Conservation (phyloP, 2,329 filamentous ascomycete species). For the Coleophoma crateriformis region DNA sequence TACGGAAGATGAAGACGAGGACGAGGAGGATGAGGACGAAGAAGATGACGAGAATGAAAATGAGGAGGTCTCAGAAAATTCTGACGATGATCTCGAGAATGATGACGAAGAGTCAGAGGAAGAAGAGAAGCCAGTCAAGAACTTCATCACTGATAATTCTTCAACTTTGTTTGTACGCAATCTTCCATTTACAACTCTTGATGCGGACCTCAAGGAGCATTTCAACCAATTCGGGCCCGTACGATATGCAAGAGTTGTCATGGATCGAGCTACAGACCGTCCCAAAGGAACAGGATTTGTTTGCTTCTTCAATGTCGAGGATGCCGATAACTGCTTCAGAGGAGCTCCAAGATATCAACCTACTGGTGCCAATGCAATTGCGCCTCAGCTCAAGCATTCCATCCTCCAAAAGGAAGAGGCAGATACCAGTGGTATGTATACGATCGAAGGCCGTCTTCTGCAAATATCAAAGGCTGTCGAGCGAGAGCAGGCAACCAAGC, state of each 20-base stretch:
- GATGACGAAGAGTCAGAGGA: constrained; percentile 32
- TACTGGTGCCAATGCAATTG: constrained; percentile 24
- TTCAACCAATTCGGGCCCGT: constrained; percentile 86
- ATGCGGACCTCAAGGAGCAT: constrained; percentile 77
- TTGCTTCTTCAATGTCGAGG: constrained; percentile 75
- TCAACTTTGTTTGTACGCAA: constrained; percentile 91
- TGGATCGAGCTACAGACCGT: constrained; percentile 78
- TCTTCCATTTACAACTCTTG: constrained; percentile 80
- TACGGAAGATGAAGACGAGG: constrained; percentile 37
- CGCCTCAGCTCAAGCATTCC: constrained; percentile 62
- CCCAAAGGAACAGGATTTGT: constrained; percentile 93
- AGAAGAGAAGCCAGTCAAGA: constrained; percentile 27
- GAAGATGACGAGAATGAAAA: constrained; percentile 39
- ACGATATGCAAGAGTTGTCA: constrained; percentile 85
- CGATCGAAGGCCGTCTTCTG: constrained; percentile 81
- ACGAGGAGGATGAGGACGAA: constrained; percentile 28
- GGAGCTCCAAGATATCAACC: constrained; percentile 59
- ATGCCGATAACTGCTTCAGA: constrained; percentile 72
- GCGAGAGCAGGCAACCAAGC: constrained; percentile 70
- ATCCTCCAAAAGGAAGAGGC: constrained; percentile 81
- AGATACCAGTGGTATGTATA: constrained; percentile 81
- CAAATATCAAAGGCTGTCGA: constrained; percentile 81
- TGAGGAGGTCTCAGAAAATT: constrained; percentile 50
- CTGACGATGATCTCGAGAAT: constrained; percentile 34
- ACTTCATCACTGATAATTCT: constrained; percentile 53